These are phyloP conservation scores for Scheffersomyces segobiensis DNA, from an alignment of 1,139 yeast genomes.

Conservation along the genomic window DNA sequence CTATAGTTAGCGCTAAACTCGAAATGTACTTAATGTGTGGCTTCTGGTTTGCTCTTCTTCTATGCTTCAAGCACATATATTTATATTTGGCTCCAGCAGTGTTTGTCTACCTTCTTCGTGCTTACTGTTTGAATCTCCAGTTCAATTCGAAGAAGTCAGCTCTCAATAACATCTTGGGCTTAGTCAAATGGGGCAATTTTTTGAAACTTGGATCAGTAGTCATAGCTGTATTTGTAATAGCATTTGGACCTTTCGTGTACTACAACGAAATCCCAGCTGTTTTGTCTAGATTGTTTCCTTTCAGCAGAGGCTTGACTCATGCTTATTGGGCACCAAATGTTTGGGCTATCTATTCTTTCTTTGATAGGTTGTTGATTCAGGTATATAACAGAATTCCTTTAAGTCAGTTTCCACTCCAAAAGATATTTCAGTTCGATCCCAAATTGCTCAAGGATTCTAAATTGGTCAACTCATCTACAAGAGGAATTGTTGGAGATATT, in stretches of 20 bases:
- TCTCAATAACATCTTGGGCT: constrained; percentile 26
- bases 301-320: constrained; percentile 92
- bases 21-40: constrained; percentile 65
- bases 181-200: constrained; percentile 60
- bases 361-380: constrained; percentile 71
- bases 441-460: constrained; percentile 22
- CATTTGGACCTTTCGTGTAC: constrained; percentile 81
- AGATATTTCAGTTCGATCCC: constrained; percentile 36
- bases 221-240: constrained; percentile 56
- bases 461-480: constrained; percentile 53
- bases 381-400: constrained; percentile 48
- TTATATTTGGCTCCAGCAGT: constrained; percentile 94
- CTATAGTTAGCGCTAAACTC: constrained; percentile 70
- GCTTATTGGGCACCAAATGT: constrained; percentile 99
- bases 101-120: constrained; percentile 73
- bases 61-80: constrained; percentile 94
- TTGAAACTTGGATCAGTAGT: constrained; percentile 69
- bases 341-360: constrained; percentile 91
- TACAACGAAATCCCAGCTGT: constrained; percentile 66
- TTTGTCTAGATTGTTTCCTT: constrained; percentile 77
- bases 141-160: constrained; percentile 27
- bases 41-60: constrained; percentile 66
- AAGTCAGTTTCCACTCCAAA: constrained; percentile 35
- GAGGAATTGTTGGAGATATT: constrained; percentile 92
- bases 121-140: constrained; percentile 57